Percentiles rank a stretch among this genome's conserved stretches.
phyloP scores from a whole-genome alignment of 768 basidiomycete genomes.

The Boletus barrowsii region DNA sequence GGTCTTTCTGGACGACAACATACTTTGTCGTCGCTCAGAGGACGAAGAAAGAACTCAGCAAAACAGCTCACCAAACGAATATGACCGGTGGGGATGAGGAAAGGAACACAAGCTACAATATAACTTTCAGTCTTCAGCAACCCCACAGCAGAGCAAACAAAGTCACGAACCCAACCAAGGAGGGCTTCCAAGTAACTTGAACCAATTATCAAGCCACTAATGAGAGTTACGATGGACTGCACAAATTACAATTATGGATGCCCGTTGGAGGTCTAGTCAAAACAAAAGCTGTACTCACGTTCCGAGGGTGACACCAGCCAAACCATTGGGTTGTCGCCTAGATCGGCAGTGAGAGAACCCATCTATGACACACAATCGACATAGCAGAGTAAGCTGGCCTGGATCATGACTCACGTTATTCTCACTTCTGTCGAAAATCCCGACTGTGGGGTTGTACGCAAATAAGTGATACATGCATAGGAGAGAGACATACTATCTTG shows the following conservation, averaged over 20 bases:
- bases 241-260: conserved; percentile 65
- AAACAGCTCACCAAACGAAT: conserved; percentile 64
- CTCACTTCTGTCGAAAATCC: conserved; percentile 86
- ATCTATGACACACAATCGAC: conserved; percentile 42
- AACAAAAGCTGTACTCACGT: conserved; percentile 42
- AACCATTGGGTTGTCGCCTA: conserved; percentile 84
- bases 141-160: too few relatives aligned
- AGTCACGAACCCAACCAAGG: conserved; percentile 56
- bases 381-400: too few relatives aligned
- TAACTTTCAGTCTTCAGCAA: not conserved
- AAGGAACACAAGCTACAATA: conserved; percentile 57
- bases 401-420: conserved; percentile 52
- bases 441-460: conserved; percentile 42
- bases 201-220: conserved; percentile 74
- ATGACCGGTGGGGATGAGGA: conserved; percentile 71
- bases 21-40: conserved; percentile 37
- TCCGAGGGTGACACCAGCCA: conserved; percentile 86
- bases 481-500: conserved; percentile 70
- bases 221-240: conserved; percentile 68
- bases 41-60: conserved; percentile 31
- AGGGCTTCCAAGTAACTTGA: conserved; percentile 73
- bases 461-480: not conserved
- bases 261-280: not conserved
- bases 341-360: conserved; percentile 71
- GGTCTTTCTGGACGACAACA: conserved; percentile 87